Conservation (phyloP, 148 eudicot species). For the Drosera capensis region DNA sequence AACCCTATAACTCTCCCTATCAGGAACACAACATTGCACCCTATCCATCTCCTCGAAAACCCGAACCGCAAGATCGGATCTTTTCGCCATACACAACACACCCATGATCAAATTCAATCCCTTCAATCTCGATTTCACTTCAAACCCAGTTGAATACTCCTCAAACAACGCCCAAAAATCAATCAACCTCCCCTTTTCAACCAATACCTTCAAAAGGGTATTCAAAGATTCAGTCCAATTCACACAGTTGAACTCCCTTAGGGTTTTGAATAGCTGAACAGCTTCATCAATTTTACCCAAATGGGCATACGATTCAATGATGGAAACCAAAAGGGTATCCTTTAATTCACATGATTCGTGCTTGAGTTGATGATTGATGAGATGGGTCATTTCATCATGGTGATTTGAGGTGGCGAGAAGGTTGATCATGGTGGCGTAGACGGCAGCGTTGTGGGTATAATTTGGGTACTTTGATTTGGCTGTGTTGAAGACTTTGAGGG, state of each 20-base stretch:
- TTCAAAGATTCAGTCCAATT: conserved; percentile 68
- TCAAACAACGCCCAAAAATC: conserved; percentile 34
- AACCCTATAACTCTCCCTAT: conserved; percentile 51
- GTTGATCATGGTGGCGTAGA: conserved; percentile 68
- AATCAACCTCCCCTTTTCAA: conserved; percentile 48
- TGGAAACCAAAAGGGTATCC: conserved; percentile 42
- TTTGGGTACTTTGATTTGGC: conserved; percentile 46
- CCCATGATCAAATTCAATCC: conserved; percentile 62
- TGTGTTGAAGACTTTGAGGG: conserved; percentile 46
- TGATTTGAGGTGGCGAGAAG: conserved; percentile 51
- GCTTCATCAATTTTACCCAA: conserved; percentile 61
- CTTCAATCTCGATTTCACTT: conserved; percentile 50
- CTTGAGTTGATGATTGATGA: conserved; percentile 64
- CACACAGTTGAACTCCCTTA: conserved; percentile 66
- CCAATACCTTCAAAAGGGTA: conserved; percentile 58
- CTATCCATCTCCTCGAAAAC: conserved; percentile 62
- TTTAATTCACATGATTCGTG: conserved; percentile 62
- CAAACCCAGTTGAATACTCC: conserved; percentile 55
- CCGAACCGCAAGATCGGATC: conserved; percentile 61
- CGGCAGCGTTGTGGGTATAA: conserved; percentile 64
- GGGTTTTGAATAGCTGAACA: conserved; percentile 41
- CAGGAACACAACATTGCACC: conserved; percentile 31
- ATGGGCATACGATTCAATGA: conserved; percentile 51
- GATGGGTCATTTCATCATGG: conserved; percentile 51
- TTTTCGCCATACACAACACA: conserved; percentile 38